Percentiles rank a stretch among this genome's conserved stretches.
Conservation (phyloP, 2,329 filamentous ascomycete species). For the Sarocladiaceae sp. region DNA sequence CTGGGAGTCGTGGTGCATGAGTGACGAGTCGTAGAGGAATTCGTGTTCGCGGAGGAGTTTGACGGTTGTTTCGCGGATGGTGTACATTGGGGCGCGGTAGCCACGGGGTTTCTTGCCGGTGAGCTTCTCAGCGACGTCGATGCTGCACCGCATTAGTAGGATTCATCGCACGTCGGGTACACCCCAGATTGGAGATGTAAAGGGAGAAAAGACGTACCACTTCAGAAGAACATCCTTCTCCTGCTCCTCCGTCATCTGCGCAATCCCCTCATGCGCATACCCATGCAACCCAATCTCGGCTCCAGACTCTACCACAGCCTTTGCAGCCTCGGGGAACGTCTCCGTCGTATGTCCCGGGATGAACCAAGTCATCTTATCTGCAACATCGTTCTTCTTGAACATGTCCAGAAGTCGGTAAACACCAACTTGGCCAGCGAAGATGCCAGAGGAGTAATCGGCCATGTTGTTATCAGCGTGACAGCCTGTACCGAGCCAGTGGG, state of each 20-base stretch:
- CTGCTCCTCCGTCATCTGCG: conserved; percentile 38
- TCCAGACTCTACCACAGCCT: conserved; percentile 34
- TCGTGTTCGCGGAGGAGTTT: conserved; percentile 35
- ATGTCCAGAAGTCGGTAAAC: conserved; percentile 41
- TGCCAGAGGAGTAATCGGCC: conserved; percentile 44
- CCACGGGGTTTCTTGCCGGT: conserved; percentile 37
- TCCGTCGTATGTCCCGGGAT: conserved; percentile 45
- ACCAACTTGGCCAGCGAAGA: conserved; percentile 45
- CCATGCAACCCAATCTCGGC: conserved; percentile 44
- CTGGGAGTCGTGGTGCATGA: conserved; percentile 40
- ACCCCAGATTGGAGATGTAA: background rate
- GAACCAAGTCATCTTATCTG: conserved; percentile 45
- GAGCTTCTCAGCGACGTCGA: conserved; percentile 33
- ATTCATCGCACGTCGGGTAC: background rate
- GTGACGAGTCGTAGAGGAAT: conserved; percentile 41
- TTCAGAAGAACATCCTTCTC: conserved; percentile 40
- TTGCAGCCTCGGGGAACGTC: conserved; percentile 37
- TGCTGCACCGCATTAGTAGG: conserved; percentile 25
- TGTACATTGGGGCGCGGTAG: conserved; percentile 46
- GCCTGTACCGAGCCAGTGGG: conserved; percentile 48
- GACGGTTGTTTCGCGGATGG: conserved; percentile 40
- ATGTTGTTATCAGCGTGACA: conserved; percentile 43
- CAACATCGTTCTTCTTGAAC: conserved; percentile 38
- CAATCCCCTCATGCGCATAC: conserved; percentile 42
- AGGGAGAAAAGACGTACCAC: conserved; percentile 16